Evolutionary conservation across 2,329 filamentous ascomycete species (phyloP), one percentile per base, ranked within the genome.

Genomic region (Colletotrichum paranaense): DNA sequence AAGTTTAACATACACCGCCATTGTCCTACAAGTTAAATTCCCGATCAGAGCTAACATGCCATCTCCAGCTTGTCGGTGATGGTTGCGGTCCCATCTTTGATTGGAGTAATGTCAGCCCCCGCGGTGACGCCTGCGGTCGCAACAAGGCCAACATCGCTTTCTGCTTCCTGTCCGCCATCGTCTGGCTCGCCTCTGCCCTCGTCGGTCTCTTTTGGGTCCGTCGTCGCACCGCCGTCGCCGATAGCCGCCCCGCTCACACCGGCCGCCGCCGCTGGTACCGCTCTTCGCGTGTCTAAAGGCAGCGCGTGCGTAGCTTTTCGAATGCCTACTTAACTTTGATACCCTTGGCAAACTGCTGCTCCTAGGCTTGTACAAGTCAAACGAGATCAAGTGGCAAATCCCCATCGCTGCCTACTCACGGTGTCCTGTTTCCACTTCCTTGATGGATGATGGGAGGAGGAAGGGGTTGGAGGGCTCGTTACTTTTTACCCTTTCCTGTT

Each of bases 61-160:
- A 19, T 38, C 26, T 38, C 6, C 59, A 87, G 78, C 82, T 86
- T 68, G 78, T 88, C 56, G 82, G 85, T 55, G 80, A 86, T 66
- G 81, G 83, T 28, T 92, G 90, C 77, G 90, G 90, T 46, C 81
- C 84, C 75, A 81, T 89, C 74, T 93, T 91, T 80, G 77, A 89
- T 79, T 94, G 92, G 92, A 79, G 80, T 73, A 86, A 87, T 64
- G 84, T 94, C 72, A 79, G 82, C 38, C 81, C 88, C 63, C 76
- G 82, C 57, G 83, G 84, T 59, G 83, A 85, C 75, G 80, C 81
- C n/a, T 96, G 93, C 81, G 87, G 89, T 71, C 88, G 90, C 77
- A 93, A 90, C 88, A 94, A 93, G 83, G 90, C 93, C 53, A 86
- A 90, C 74, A 88, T 94, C 77, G 92, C 92, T 5, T 95, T 95